These are phyloP conservation scores for Leishmania major DNA, from an alignment of 208 protist genomes.

Conservation along the genomic window DNA sequence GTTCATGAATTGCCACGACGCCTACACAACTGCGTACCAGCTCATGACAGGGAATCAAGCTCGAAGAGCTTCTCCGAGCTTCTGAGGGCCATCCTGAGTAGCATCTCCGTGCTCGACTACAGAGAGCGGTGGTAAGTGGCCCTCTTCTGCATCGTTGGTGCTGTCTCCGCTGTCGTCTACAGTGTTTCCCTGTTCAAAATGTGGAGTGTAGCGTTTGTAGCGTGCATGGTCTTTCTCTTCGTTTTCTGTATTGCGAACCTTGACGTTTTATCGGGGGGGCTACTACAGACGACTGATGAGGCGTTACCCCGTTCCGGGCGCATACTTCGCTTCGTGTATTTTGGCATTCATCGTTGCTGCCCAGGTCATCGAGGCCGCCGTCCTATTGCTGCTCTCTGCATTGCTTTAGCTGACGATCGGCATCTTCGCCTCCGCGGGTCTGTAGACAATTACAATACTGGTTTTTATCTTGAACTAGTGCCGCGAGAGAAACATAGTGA, in stretches of 20 bases:
- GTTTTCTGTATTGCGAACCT: constrained; percentile 42
- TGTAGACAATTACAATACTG: constrained; percentile 26
- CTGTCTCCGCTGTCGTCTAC: constrained; percentile 34
- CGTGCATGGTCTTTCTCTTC: constrained; percentile 38
- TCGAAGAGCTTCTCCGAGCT: constrained; percentile 54
- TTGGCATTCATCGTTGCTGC: constrained; percentile 37
- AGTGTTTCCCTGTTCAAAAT: constrained; percentile 30
- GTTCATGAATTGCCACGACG: constrained; percentile 40
- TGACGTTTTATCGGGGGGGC: constrained; percentile 53
- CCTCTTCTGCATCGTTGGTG: constrained; percentile 30
- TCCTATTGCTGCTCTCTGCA: constrained; percentile 46
- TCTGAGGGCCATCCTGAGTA: constrained; percentile 39
- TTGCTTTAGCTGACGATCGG: constrained; percentile 22
- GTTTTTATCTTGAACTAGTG: constrained; percentile 57
- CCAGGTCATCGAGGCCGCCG: constrained; percentile 29
- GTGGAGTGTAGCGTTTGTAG: constrained; percentile 26
- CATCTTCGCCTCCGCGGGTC: constrained; percentile 32
- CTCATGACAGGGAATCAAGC: constrained; percentile 28
- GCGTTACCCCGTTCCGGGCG: constrained; percentile 22
- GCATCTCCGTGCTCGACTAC: constrained; percentile 44
- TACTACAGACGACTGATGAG: constrained; percentile 51
- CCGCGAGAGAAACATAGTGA: constrained; percentile 39
- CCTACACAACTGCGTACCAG: constrained; percentile 28
- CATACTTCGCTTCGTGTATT: constrained; percentile 43
- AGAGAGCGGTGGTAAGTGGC: constrained; percentile 55